These are phyloP conservation scores for Tripidium arundinaceum DNA, from an alignment of 202 grass and related monocot species.

Conservation along the genomic window DNA sequence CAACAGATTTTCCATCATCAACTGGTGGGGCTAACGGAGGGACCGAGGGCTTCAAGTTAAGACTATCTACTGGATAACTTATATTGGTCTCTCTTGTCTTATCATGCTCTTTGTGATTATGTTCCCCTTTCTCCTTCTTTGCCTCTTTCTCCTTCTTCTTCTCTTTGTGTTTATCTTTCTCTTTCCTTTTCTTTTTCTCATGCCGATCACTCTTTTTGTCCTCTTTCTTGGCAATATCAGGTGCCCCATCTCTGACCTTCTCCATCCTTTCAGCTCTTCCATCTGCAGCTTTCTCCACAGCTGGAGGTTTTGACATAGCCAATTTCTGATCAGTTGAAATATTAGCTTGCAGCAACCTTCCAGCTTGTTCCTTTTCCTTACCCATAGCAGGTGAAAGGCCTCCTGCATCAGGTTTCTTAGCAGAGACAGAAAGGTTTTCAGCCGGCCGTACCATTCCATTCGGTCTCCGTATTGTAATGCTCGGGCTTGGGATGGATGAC, in stretches of 20 bases:
- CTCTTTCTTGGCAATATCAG: conserved; percentile 42
- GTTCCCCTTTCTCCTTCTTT: conserved; percentile 53
- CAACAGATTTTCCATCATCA: conserved; percentile 27
- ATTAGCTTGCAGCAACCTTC: conserved; percentile 32
- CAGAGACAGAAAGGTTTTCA: conserved; percentile 36
- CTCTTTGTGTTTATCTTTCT: conserved; percentile 58
- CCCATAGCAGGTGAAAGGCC: conserved; percentile 33
- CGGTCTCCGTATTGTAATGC: conserved; percentile 53
- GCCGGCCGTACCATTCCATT: conserved; percentile 42
- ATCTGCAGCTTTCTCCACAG: conserved; percentile 47
- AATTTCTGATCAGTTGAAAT: conserved; percentile 27
- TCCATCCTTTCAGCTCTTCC: conserved; percentile 45
- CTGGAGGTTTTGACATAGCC: conserved; percentile 21
- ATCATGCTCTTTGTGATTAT: conserved; percentile 44
- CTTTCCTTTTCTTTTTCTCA: conserved; percentile 60
- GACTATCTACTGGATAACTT: conserved; percentile 39
- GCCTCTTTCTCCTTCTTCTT: conserved; percentile 52
- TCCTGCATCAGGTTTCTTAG: conserved; percentile 33
- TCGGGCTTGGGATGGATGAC: conserved; percentile 48
- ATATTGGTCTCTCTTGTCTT: conserved; percentile 39
- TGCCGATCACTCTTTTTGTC: conserved; percentile 35
- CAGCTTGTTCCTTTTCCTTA: conserved; percentile 44
- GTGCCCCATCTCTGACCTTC: conserved; percentile 39
- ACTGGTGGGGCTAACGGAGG: conserved; percentile 23
- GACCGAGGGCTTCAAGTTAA: conserved; percentile 27